Evolutionary conservation across 2,329 filamentous ascomycete genomes (phyloP), one percentile per base, ranked within the genome.

Genomic region (Botrytis fragariae): DNA sequence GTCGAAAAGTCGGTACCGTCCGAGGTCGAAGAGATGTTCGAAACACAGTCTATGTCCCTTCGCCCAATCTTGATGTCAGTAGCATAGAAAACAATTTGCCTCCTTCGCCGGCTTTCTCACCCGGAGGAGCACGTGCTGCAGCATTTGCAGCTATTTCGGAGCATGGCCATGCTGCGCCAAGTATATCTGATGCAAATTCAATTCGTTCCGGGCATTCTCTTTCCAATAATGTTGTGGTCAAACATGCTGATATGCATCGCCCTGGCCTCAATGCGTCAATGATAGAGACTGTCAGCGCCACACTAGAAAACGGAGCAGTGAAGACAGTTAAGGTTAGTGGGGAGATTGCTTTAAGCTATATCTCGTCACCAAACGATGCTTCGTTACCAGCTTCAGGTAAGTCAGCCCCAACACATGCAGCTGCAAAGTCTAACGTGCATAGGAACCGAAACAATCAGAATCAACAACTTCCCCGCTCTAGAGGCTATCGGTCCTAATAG

Each of bases 401-500:
- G 35, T 42, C 29, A 57, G 10, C 37, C 37, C n/a, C 4, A 32
- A 14, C 8, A 42, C 25, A 72, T 22, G 25, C 35, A 20, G 63
- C 29, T 39, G 35, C 42, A 39, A 32, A 67, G 22, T 74, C 63
- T 72, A 68, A 54, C 67, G 20, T 60, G 1, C 22, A 57, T 35
- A 77, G 76, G 74, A 54, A 73, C 59, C 35, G 69, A 73, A n/a
- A 75, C 70, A 59, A 76, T 77, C 35, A 72, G 74, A 25, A 76
- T 77, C 48, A 73, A 73, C 39, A 74, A 71, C 54, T 63, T 69
- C 35, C 84, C 91, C 16, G 87, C 88, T n/a, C 87, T 99, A 9
- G 96, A 98, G 79, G 94, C 93, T 79, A 95, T 99, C 73, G 95
- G 94, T 0, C 94, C 95, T 1, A 99, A 99, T 81, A 93, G 94